phyloP scores from a whole-genome alignment of 2,329 filamentous ascomycete genomes.

The Aphanocladium album region DNA sequence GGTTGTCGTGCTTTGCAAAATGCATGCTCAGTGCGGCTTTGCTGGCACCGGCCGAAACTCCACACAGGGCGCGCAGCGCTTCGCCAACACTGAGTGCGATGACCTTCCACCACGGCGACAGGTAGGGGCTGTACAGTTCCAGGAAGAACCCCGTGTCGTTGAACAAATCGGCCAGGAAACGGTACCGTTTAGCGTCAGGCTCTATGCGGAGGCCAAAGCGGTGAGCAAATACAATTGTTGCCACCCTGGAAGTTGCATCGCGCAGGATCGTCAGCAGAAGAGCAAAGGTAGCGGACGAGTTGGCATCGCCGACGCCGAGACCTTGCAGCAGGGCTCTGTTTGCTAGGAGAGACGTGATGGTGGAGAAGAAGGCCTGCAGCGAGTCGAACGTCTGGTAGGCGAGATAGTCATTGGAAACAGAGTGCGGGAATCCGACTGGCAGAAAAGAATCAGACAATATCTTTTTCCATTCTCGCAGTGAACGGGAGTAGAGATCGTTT shows the following conservation, averaged over 20 bases:
- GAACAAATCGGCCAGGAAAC: slow-evolving; percentile 80
- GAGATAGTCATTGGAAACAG: slow-evolving; percentile 79
- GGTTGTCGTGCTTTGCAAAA: slow-evolving; percentile 80
- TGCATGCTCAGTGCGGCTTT: slow-evolving; percentile 90
- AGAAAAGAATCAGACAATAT: slow-evolving; percentile 66
- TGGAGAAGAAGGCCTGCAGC: slow-evolving; percentile 77
- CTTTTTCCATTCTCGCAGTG: slow-evolving; percentile 32
- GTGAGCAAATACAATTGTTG: slow-evolving; percentile 83
- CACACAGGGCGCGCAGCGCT: slow-evolving; percentile 63
- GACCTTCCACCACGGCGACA: slow-evolving; percentile 52
- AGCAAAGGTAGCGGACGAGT: slow-evolving; percentile 72
- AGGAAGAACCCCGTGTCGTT: slow-evolving; percentile 83
- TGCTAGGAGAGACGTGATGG: slow-evolving; percentile 73
- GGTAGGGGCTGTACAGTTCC: slow-evolving; percentile 73
- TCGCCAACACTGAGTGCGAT: slow-evolving; percentile 46
- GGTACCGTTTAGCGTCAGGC: slow-evolving; percentile 86
- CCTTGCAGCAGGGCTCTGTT: slow-evolving; percentile 75
- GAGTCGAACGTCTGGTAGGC: slow-evolving; percentile 69
- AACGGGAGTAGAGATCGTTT: slow-evolving; percentile 24
- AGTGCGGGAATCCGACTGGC: slow-evolving; percentile 82
- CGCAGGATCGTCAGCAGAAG: slow-evolving; percentile 79
- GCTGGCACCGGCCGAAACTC: slow-evolving; percentile 81
- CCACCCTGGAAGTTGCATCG: slow-evolving; percentile 72
- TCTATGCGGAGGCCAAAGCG: slow-evolving; percentile 76
- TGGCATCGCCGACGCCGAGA: slow-evolving; percentile 77